phyloP scores from a whole-genome alignment of 2,329 filamentous ascomycete species.

The Hypoxylon sp. region DNA sequence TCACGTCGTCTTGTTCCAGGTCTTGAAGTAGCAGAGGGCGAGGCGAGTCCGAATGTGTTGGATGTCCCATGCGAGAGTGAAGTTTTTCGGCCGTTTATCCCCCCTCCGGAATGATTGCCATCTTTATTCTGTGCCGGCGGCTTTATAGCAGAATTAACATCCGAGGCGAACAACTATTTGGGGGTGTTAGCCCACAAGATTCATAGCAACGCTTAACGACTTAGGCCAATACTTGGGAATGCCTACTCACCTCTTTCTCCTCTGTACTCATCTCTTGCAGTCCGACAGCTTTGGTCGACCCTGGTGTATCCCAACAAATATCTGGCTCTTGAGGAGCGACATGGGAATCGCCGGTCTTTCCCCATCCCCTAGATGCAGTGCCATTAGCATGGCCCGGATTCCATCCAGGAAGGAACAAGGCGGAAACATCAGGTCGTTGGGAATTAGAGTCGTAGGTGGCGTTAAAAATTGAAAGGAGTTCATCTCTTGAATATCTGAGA shows the following conservation, averaged over 20 bases:
- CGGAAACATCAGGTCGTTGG: conserved; percentile 72
- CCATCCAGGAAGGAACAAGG: conserved; percentile 83
- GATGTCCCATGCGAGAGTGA: conserved; percentile 82
- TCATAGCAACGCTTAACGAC: background rate
- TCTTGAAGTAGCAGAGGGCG: conserved; percentile 78
- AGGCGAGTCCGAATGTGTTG: conserved; percentile 77
- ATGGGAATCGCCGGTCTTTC: conserved; percentile 81
- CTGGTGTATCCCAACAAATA: conserved; percentile 88
- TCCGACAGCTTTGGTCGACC: conserved; percentile 78
- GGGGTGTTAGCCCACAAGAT: conserved; percentile 48
- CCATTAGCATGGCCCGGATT: conserved; percentile 81
- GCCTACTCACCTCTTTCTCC: conserved; percentile 70
- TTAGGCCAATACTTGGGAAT: background rate
- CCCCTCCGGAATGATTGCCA: conserved; percentile 68
- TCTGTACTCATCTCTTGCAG: conserved; percentile 77
- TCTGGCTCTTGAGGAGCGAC: conserved; percentile 85
- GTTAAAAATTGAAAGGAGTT: conserved; percentile 81
- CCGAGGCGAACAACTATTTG: conserved; percentile 80
- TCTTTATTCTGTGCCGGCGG: conserved; percentile 82
- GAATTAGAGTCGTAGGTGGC: conserved; percentile 60
- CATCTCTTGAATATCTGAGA: conserved; percentile 81
- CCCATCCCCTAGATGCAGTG: conserved; percentile 76
- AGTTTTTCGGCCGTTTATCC: conserved; percentile 79
- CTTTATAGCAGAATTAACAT: conserved; percentile 95
- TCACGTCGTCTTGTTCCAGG: conserved; percentile 86